phyloP scores from a whole-genome alignment of 1,284 basidiomycete genomes.

The Cutaneotrichosporon cyanovorans region DNA sequence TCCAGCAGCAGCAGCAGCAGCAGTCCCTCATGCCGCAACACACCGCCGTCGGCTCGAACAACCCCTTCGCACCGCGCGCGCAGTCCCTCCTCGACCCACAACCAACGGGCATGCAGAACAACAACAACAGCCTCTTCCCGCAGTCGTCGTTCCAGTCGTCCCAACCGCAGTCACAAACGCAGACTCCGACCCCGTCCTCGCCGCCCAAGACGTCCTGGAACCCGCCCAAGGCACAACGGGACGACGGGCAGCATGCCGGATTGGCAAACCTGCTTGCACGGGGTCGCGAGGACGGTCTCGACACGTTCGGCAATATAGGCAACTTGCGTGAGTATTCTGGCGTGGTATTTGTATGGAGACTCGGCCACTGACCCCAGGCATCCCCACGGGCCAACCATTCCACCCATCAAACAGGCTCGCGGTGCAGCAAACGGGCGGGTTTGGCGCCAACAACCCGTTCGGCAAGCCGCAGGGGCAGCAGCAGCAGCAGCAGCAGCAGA shows the following conservation, averaged over 20 bases:
- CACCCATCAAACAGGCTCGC: constrained; percentile 52
- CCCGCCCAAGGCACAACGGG: constrained; percentile 31
- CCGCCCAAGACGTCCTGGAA: constrained; percentile 35
- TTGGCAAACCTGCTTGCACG: constrained; percentile 75
- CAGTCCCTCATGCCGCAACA: constrained; percentile 53
- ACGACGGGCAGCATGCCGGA: constrained; percentile 64
- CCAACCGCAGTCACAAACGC: constrained; percentile 12
- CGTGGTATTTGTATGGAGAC: not conserved
- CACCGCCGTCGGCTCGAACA: constrained; percentile 75
- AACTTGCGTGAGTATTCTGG: constrained; percentile 54
- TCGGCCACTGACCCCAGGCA: constrained; percentile 48
- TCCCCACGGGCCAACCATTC: constrained; percentile 54
- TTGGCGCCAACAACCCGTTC: constrained; percentile 64
- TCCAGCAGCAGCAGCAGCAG: constrained; percentile 51
- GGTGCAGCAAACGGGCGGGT: constrained; percentile 52
- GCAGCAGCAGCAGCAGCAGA: constrained; percentile 28
- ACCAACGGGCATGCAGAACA: constrained; percentile 6
- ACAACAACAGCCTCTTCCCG: constrained; percentile 7
- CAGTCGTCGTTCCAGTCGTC: constrained; percentile 28
- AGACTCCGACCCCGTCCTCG: constrained; percentile 22
- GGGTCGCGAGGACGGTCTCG: constrained; percentile 69
- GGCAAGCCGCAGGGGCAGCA: constrained; percentile 49
- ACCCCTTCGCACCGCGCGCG: constrained; percentile 65
- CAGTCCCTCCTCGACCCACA: constrained; percentile 24
- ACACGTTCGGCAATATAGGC: constrained; percentile 89